Percentiles rank a stretch among this genome's conserved stretches.
phyloP scores from a whole-genome alignment of 768 basidiomycete genomes.

The Gloeostereum incarnatum region DNA sequence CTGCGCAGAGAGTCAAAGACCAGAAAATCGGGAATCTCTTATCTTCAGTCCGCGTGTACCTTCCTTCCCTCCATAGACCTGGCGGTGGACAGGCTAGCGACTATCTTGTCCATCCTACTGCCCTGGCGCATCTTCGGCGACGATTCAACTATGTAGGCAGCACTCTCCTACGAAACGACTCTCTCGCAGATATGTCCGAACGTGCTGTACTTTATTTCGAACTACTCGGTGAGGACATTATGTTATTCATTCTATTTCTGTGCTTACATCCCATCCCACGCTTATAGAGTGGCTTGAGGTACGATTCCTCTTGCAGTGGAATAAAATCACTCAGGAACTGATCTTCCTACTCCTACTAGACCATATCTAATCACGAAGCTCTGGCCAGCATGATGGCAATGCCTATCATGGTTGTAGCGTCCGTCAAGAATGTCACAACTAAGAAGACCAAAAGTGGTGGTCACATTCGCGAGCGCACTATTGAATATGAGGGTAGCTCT shows the following conservation, averaged over 20 bases:
- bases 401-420: conserved; percentile 85
- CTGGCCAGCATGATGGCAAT: conserved; percentile 94
- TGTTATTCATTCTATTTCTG: no score
- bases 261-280: no score
- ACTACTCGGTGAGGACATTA: no score
- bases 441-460: conserved; percentile 40
- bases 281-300: conserved; percentile 95
- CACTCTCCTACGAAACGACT: conserved; percentile 83
- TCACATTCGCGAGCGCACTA: conserved; percentile 67
- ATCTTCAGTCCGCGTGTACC: conserved; percentile 64
- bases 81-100: conserved; percentile 80
- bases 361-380: conserved; percentile 88
- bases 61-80: conserved; percentile 70
- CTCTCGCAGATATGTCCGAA: conserved; percentile 90
- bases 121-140: conserved; percentile 83
- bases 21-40: conserved; percentile 63
- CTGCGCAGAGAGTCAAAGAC: conserved; percentile 67
- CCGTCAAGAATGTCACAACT: conserved; percentile 53
- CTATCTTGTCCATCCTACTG: conserved; percentile 87
- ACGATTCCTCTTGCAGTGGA: conserved; percentile 11
- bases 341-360: conserved; percentile 42
- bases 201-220: conserved; percentile 80
- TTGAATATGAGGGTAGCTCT: conserved; percentile 85
- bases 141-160: conserved; percentile 87
- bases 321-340: no score